A percentile compares a stretch with the other conserved stretches of the same genome.
phyloP scores from a whole-genome alignment of 129 eudicot species.

The Dittrichia graveolens region DNA sequence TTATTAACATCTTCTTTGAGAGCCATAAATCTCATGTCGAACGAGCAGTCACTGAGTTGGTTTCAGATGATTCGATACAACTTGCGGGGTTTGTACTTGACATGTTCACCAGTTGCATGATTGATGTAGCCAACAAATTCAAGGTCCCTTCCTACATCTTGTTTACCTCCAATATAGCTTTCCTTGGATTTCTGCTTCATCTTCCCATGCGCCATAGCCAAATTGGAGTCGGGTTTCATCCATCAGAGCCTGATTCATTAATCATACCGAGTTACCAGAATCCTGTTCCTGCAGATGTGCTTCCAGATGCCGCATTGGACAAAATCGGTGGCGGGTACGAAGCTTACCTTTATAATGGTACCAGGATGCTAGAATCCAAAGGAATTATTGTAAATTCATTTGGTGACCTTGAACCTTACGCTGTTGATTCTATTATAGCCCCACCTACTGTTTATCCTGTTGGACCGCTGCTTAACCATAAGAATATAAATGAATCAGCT shows the following conservation, averaged over 20 bases:
- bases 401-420: slow-evolving; percentile 28
- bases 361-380: slow-evolving; percentile 33
- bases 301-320: slow-evolving; percentile 30
- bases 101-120: slow-evolving; percentile 38
- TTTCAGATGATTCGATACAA: slow-evolving; percentile 16
- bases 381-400: slow-evolving; percentile 46
- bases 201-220: slow-evolving; percentile 12
- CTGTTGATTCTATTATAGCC: slow-evolving; percentile 15
- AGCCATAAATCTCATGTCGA: slow-evolving; percentile 19
- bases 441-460: slow-evolving; percentile 44
- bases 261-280: slow-evolving; percentile 22
- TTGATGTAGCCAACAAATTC: slow-evolving; percentile 46
- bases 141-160: slow-evolving; percentile 39
- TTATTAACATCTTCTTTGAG: not conserved
- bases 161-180: slow-evolving; percentile 27
- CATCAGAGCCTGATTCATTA: slow-evolving; percentile 20
- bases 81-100: slow-evolving; percentile 41
- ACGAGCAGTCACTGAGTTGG: not conserved
- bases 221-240: slow-evolving; percentile 18
- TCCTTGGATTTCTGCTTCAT: slow-evolving; percentile 34
- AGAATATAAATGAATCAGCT: not conserved
- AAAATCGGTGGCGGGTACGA: slow-evolving; percentile 18
- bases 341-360: slow-evolving; percentile 17
- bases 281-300: slow-evolving; percentile 31
- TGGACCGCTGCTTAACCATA: slow-evolving; percentile 40